phyloP scores from a whole-genome alignment of 805 yeast genomes.

The Wickerhamomyces rabaulensis region DNA sequence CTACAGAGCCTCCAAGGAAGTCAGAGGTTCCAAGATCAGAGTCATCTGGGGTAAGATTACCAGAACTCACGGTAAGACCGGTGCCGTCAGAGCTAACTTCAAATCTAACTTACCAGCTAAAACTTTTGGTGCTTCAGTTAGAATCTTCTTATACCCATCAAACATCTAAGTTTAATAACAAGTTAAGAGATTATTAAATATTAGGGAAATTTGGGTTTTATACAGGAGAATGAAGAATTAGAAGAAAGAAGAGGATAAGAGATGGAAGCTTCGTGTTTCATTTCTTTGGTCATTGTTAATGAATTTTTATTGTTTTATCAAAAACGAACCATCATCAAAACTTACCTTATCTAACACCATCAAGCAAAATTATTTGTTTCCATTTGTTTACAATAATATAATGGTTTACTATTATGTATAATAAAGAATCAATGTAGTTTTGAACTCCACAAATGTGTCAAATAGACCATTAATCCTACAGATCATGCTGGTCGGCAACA shows the following conservation, averaged over 20 bases:
- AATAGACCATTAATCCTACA: background rate
- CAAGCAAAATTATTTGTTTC: constrained; percentile 3
- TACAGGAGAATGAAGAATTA: background rate
- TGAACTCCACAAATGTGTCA: background rate
- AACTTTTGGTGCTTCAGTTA: constrained; percentile 99
- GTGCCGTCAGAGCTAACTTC: constrained; percentile 98
- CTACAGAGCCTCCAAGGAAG: constrained; percentile 97
- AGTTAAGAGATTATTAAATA: background rate
- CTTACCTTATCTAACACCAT: constrained; percentile 10
- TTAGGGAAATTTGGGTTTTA: background rate
- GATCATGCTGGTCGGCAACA: too few relatives aligned
- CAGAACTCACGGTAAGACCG: constrained; percentile 98
- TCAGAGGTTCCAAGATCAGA: constrained; percentile 98
- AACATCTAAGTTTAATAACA: constrained; percentile 66
- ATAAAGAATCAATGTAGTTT: background rate
- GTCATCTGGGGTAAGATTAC: constrained; percentile 99
- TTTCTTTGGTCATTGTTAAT: background rate
- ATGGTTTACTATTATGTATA: constrained; percentile 7
- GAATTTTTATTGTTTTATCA: background rate
- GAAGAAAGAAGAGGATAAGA: background rate
- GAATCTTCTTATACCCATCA: constrained; percentile 99
- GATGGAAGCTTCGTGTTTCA: background rate
- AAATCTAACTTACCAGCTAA: constrained; percentile 98
- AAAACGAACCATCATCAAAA: background rate
- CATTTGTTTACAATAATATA: constrained; percentile 4